These are phyloP conservation scores for Thraustochytrium sp. DNA, from an alignment of 352 stramenopile species.

Conservation along the genomic window DNA sequence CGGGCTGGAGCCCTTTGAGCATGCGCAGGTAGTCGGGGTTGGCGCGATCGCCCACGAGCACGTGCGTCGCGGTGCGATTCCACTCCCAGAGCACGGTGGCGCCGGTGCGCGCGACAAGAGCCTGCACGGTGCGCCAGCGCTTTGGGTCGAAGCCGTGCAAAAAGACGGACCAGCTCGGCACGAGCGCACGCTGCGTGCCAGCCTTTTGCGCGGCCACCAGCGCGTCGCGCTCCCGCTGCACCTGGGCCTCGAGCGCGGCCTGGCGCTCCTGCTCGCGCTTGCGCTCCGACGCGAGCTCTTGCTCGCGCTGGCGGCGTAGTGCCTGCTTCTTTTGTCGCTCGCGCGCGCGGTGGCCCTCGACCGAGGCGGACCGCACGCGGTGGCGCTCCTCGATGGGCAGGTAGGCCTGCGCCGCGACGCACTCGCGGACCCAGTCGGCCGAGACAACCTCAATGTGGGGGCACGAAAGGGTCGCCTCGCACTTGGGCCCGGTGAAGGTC, in stretches of 20 bases:
- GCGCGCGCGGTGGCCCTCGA: not conserved
- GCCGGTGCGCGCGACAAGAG: not conserved
- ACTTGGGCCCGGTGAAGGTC: not conserved
- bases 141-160: conserved; percentile 25
- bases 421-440: not conserved
- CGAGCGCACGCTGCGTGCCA: not conserved
- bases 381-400: not conserved
- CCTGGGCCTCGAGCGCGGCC: not conserved
- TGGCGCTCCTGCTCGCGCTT: not conserved
- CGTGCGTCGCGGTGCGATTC: conserved; percentile 7
- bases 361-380: not conserved
- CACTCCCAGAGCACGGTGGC: conserved; percentile 34
- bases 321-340: not conserved
- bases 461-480: not conserved
- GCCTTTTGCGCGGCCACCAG: not conserved
- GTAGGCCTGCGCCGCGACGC: not conserved
- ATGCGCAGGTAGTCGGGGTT: conserved; percentile 19
- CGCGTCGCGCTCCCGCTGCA: not conserved
- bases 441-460: not conserved
- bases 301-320: not conserved
- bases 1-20: not conserved
- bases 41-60: not conserved
- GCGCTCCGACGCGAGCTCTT: not conserved
- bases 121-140: conserved; percentile 2
- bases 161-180: not conserved